A percentile compares a stretch with the other conserved stretches of the same genome.
phyloP scores from a whole-genome alignment of 2,329 filamentous ascomycete species.

The Aspergillus novofumigatus region DNA sequence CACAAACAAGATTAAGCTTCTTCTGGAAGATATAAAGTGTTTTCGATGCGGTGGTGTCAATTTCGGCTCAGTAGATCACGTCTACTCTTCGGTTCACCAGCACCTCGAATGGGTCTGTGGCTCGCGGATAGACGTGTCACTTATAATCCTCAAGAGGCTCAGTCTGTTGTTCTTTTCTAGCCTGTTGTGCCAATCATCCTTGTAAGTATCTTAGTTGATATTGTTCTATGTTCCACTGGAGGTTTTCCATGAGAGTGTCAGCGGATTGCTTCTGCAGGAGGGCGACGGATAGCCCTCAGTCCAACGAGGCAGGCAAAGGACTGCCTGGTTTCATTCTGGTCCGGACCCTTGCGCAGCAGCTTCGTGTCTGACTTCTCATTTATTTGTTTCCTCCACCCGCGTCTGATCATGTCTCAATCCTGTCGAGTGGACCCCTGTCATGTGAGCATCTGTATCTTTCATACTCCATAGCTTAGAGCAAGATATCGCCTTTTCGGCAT shows the following conservation, averaged over 20 bases:
- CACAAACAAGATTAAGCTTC: neutral
- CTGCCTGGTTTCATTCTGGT: neutral
- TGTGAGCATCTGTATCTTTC: neutral
- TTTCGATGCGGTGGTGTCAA: neutral
- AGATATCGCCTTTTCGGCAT: neutral
- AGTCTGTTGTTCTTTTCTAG: neutral
- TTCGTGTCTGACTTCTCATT: neutral
- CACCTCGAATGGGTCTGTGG: neutral
- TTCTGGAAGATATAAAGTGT: neutral
- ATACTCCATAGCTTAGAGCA: neutral
- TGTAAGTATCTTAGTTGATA: neutral
- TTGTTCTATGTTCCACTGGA: neutral
- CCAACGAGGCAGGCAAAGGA: neutral
- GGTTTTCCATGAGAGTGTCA: neutral
- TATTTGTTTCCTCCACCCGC: neutral
- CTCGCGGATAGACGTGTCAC: neutral
- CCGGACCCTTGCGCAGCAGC: neutral
- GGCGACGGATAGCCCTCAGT: neutral
- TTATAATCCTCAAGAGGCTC: neutral
- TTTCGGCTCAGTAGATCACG: neutral
- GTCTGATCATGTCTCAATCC: neutral
- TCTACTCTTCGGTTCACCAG: neutral
- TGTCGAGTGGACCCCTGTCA: neutral
- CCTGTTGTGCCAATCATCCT: neutral
- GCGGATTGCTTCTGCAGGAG: neutral